Evolutionary conservation across 1,139 yeast species (phyloP).

Genomic region (Blastobotrys buckinghamii): DNA sequence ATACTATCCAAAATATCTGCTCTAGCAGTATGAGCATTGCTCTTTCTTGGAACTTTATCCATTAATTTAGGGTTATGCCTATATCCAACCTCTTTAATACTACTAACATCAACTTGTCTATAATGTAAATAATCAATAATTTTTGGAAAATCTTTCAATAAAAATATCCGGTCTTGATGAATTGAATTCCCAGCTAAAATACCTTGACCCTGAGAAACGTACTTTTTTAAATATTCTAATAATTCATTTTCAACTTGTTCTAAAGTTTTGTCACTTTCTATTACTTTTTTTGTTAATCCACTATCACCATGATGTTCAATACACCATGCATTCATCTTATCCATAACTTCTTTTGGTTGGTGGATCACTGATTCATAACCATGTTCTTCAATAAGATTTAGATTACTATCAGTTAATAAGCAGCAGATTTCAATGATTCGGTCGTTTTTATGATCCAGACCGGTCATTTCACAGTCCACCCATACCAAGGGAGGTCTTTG

Average conservation of each 20-base stretch:
- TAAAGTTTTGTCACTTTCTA: conserved; percentile 49
- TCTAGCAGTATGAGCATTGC: conserved; percentile 73
- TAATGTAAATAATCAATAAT: conserved; percentile 62
- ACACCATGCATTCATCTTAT: conserved; percentile 84
- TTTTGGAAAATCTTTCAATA: conserved; percentile 76
- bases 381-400: conserved; percentile 56
- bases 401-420: conserved; percentile 74
- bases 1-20: conserved; percentile 88
- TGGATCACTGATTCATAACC: conserved; percentile 83
- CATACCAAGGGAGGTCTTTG: conserved; percentile 45
- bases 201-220: conserved; percentile 51
- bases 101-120: conserved; percentile 81
- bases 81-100: conserved; percentile 69
- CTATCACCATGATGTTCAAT: conserved; percentile 65
- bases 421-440: conserved; percentile 90
- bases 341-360: conserved; percentile 58
- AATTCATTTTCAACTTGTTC: conserved; percentile 60
- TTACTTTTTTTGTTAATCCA: conserved; percentile 71
- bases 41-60: conserved; percentile 55
- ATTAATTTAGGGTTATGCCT: conserved; percentile 69
- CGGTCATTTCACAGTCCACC: conserved; percentile 96
- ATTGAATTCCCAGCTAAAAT: conserved; percentile 87
- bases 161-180: conserved; percentile 85
- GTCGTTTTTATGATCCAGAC: conserved; percentile 66
- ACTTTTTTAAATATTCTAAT: conserved; percentile 51